Base-by-base conservation (phyloP, 768 basidiomycete genomes). In the Mycena haematopus region DNA sequence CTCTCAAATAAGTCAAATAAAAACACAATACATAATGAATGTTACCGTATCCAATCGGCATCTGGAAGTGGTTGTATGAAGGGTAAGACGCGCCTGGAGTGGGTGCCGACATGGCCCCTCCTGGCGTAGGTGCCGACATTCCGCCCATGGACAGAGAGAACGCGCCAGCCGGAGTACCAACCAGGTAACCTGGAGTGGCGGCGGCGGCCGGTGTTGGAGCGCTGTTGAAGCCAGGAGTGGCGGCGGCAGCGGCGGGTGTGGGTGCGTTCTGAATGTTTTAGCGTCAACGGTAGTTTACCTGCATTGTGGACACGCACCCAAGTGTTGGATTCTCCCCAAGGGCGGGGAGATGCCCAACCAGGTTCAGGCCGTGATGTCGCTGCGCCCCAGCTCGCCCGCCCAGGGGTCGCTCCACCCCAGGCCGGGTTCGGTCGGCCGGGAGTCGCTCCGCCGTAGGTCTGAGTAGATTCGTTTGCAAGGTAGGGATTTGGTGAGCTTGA, bases 211-310 rank as follows among this genome's bases (percentile, higher is more conserved):
- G 79, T 17, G 79, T 80, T 19, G 73, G 73, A 3, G 76, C 76
- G 38, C 70, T 57, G 25, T 69, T 70, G 52, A 73, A 71, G 25
- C 73, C 77, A 52, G 82, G 82, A 3, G 83, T 83, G 24, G 77
- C 55, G 40, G 63, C 72, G 33, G 77, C 80, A 31, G 79, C 78
- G 51, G 78, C 81, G 19, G 85, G 86, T 19, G 85, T 86, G 6
- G 85, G 84, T 6, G 84, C 84, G 52, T 81, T 78, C 79, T 82
- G 54, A 49, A 29, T 13, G n/a, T 22, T 53, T 49, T 31, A 44
- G 53, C 42, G 11, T 54, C 46, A 62, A 17, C 45, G n/a, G 54
- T 49, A 56, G 35, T 45, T 36, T 33, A 25, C 35, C 9, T 45
- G 51, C 46, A 36, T 7, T 19, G 6, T 9, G 19, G 38, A 68